These are phyloP conservation scores for Apiotrichum porosum DNA, from an alignment of 1,284 basidiomycete species.

Conservation along the genomic window DNA sequence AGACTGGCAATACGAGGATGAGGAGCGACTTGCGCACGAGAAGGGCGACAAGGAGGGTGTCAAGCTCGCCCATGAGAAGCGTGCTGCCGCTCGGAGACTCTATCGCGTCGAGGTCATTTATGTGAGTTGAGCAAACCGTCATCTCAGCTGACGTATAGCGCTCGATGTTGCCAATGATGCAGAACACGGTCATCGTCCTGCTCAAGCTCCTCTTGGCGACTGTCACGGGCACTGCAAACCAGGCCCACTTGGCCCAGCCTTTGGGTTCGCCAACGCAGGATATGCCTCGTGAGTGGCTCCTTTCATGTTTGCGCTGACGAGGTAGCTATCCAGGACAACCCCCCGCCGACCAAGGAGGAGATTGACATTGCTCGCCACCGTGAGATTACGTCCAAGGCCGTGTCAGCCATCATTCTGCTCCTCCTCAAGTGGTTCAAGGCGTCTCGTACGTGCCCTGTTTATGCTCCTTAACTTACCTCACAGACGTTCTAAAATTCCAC, in stretches of 20 bases:
- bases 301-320: too few relatives aligned
- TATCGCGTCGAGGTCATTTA: slow-evolving; percentile 87
- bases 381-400: slow-evolving; percentile 95
- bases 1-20: slow-evolving; percentile 59
- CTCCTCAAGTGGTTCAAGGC: slow-evolving; percentile 98
- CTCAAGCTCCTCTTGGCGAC: slow-evolving; percentile 83
- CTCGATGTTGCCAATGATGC: slow-evolving; percentile 72
- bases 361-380: slow-evolving; percentile 91
- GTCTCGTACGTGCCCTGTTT: slow-evolving; percentile 63
- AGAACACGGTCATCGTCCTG: slow-evolving; percentile 81
- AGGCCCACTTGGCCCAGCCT: not conserved
- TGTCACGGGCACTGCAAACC: slow-evolving; percentile 66
- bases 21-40: slow-evolving; percentile 53
- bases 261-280: slow-evolving; percentile 48
- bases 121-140: slow-evolving; percentile 58
- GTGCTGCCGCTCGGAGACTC: slow-evolving; percentile 73
- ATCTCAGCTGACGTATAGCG: slow-evolving; percentile 27
- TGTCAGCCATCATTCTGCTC: slow-evolving; percentile 87
- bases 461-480: not conserved
- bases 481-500: slow-evolving; percentile 99
- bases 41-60: slow-evolving; percentile 56
- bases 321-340: slow-evolving; percentile 51
- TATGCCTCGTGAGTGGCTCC: slow-evolving; percentile 55
- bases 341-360: slow-evolving; percentile 83
- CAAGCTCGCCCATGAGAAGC: slow-evolving; percentile 62